phyloP scores from a whole-genome alignment of 148 eudicot genomes.

The Beta vulgaris region DNA sequence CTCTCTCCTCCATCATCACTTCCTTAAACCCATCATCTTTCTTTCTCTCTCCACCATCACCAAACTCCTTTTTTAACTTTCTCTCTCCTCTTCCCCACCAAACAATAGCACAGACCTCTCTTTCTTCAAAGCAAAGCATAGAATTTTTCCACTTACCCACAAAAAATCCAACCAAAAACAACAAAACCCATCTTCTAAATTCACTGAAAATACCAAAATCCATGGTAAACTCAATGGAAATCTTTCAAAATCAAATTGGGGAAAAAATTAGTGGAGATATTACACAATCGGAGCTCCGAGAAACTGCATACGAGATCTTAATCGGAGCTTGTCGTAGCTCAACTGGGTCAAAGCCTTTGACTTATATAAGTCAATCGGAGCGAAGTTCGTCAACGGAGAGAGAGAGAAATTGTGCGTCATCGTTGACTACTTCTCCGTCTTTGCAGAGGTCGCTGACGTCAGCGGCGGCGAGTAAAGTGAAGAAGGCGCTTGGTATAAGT shows the following conservation, averaged over 20 bases:
- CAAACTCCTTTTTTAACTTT: background rate
- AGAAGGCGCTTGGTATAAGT: slow-evolving; percentile 70
- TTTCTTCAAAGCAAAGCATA: slow-evolving; percentile 51
- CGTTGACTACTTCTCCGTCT: slow-evolving; percentile 29
- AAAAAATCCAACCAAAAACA: background rate
- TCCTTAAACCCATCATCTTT: background rate
- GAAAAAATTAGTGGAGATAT: slow-evolving; percentile 34
- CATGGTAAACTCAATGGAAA: slow-evolving; percentile 28
- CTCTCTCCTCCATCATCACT: background rate
- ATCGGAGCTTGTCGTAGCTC: slow-evolving; percentile 78
- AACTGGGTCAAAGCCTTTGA: slow-evolving; percentile 55
- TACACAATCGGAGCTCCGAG: slow-evolving; percentile 71
- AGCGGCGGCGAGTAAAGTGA: slow-evolving; percentile 71
- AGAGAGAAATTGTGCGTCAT: slow-evolving; percentile 27
- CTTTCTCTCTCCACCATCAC: background rate
- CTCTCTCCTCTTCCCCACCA: slow-evolving; percentile 7
- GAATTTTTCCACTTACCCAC: slow-evolving; percentile 14
- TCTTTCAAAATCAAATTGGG: slow-evolving; percentile 48
- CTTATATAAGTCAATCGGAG: slow-evolving; percentile 54
- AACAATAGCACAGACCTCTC: slow-evolving; percentile 16
- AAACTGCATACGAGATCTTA: slow-evolving; percentile 79
- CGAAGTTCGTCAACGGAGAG: slow-evolving; percentile 20
- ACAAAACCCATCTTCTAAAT: background rate
- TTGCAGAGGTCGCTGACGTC: slow-evolving; percentile 50
- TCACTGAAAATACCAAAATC: background rate